Evolutionary conservation across 495 filamentous ascomycete genomes (phyloP).

Genomic region (Parathielavia hyrcaniae): DNA sequence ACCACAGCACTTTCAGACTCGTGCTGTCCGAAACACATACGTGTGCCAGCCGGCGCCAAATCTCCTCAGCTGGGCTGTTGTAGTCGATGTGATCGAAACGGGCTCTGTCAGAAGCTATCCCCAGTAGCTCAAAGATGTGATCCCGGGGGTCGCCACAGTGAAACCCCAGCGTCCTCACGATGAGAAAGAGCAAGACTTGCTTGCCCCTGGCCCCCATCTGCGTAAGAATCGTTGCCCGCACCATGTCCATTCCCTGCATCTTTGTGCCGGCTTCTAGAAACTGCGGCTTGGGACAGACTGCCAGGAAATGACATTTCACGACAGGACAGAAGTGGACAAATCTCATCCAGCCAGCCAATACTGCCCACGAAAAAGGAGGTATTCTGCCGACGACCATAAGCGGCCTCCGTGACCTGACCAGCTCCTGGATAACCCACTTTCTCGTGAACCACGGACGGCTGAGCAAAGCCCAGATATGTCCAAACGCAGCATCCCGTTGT

Average conservation of each 20-base stretch:
- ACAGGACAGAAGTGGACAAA: not conserved
- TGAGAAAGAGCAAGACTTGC: not conserved
- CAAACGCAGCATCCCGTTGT: not conserved
- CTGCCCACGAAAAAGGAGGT: not conserved
- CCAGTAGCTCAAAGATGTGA: not conserved
- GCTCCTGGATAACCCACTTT: not conserved
- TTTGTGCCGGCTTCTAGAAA: not conserved
- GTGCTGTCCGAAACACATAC: not conserved
- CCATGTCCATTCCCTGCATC: not conserved
- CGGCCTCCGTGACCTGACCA: not conserved
- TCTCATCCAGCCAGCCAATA: not conserved
- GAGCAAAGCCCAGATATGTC: not conserved
- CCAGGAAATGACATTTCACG: not conserved
- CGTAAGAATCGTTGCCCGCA: not conserved
- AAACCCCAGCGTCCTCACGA: not conserved
- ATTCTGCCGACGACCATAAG: not conserved
- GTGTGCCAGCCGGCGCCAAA: not conserved
- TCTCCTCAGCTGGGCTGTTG: not conserved
- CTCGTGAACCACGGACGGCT: not conserved
- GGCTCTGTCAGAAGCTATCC: not conserved
- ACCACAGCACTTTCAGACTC: not conserved
- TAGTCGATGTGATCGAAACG: not conserved
- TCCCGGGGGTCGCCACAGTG: not conserved
- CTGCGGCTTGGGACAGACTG: not conserved
- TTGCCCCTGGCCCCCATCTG: not conserved